Percentiles rank a stretch among this genome's conserved stretches.
These are phyloP conservation scores for Aspergillus fumigatiaffinis DNA, from an alignment of 2,329 filamentous ascomycete species.

Conservation along the genomic window DNA sequence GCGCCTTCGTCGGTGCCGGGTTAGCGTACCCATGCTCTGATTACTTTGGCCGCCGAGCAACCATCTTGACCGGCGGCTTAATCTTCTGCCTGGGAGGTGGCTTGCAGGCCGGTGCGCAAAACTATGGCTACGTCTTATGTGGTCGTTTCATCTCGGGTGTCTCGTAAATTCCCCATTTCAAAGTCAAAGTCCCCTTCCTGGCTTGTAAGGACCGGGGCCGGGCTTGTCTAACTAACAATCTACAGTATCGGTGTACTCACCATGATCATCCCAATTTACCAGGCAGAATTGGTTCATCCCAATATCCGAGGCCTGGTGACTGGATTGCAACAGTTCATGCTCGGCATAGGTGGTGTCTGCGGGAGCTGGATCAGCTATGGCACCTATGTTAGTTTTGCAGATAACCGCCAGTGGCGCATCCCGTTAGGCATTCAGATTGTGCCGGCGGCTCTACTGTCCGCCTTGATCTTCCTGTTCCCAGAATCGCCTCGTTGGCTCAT, in stretches of 20 bases:
- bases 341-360: slow-evolving; percentile 68
- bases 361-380: slow-evolving; percentile 73
- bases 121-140: slow-evolving; percentile 60
- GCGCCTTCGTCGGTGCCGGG: slow-evolving; percentile 67
- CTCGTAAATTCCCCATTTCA: slow-evolving; percentile 24
- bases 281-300: slow-evolving; percentile 75
- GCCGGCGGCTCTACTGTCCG: slow-evolving; percentile 60
- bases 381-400: slow-evolving; percentile 50
- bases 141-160: slow-evolving; percentile 65
- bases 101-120: slow-evolving; percentile 66
- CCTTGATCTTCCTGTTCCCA: slow-evolving; percentile 68
- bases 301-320: slow-evolving; percentile 72
- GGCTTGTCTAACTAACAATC: slow-evolving; percentile 33
- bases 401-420: slow-evolving; percentile 57
- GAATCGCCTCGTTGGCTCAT: slow-evolving; percentile 73
- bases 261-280: slow-evolving; percentile 69
- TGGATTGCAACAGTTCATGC: slow-evolving; percentile 75
- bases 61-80: slow-evolving; percentile 65
- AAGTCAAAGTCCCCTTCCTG: no score
- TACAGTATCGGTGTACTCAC: slow-evolving; percentile 55
- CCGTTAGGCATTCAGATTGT: slow-evolving; percentile 66
- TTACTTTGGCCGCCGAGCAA: slow-evolving; percentile 63
- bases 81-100: slow-evolving; percentile 69
- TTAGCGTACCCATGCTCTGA: slow-evolving; percentile 63
- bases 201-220: no score